Conservation (phyloP, 75 land plant species). For the Pseudotsuga menziesii region DNA sequence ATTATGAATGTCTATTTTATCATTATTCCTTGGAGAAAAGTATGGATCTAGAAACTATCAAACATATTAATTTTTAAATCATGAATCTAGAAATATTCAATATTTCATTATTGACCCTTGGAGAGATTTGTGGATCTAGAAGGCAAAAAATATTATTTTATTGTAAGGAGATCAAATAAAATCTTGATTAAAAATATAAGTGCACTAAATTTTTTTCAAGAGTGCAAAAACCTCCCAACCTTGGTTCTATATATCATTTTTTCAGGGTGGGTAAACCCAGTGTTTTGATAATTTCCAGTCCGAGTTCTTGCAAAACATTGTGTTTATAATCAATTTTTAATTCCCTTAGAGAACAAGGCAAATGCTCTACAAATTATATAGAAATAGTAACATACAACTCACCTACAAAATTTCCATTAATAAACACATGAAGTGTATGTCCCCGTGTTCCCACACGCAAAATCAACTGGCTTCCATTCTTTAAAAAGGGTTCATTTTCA, state of each 20-base stretch:
- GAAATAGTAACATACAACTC: neutral
- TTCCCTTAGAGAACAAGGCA: neutral
- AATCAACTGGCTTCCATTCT: too few species aligned
- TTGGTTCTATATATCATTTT: conserved; percentile 37
- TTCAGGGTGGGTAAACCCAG: conserved; percentile 43
- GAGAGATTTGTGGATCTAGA: conserved; percentile 2
- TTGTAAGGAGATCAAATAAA: conserved; percentile 18
- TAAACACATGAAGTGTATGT: conserved; percentile 44
- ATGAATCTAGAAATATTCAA: too few species aligned
- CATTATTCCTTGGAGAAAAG: too few species aligned
- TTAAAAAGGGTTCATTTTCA: too few species aligned
- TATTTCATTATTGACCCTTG: conserved; percentile 25
- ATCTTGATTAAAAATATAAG: conserved; percentile 19
- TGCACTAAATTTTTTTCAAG: conserved; percentile 28
- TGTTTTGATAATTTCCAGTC: conserved; percentile 13
- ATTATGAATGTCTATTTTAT: too few species aligned
- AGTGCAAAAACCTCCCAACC: conserved; percentile 24
- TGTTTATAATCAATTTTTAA: neutral
- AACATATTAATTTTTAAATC: too few species aligned
- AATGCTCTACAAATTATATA: neutral
- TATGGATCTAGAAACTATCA: too few species aligned
- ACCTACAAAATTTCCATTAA: too few species aligned
- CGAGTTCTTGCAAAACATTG: conserved; percentile 24
- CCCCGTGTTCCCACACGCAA: too few species aligned
- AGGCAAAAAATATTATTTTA: conserved; percentile 18